Evolutionary conservation across 1,284 basidiomycete species (phyloP), one percentile per base, ranked within the genome.

Genomic region (Ceratobasidium sp.): DNA sequence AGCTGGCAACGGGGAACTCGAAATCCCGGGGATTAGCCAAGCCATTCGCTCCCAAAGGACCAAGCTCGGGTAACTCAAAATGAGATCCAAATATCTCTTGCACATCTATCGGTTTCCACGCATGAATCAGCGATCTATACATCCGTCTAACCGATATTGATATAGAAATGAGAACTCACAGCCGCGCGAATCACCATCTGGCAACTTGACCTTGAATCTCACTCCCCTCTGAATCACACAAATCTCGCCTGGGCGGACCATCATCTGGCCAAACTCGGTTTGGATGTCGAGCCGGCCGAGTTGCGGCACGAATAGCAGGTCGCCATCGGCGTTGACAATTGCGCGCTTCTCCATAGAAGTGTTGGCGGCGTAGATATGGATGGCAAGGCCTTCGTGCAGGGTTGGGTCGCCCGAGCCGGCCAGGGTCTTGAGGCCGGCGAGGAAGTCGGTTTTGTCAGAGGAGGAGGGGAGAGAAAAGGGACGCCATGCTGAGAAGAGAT

Each of bases 261-360:
- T 86, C 69, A 90, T 72, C 85, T 83, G 85, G 72, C 89, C 89
- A 74, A 88, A 85, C 79, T 91, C 89, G 4, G 89, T 90, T 78
- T 87, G 87, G 64, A 91, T 84, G 77, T 89, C 86, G 74, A 91
- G 78, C 30, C 87, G 82, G 11, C 88, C 88, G 76, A 86, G 83
- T 77, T 88, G 85, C 4, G 88, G 89, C 7, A 90, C 81, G 75
- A 91, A 86, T 75, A 90, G 79, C 80, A 90, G 84, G 79, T 90
- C 88, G 3, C 89, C 89, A 76, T 90, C 88, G 56, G 83, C 86
- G 77, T 89, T 88, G 77, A 85, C 85, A 78, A 90, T 88, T 11
- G 88, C 87, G 75, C 82, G 84, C 66, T 85, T 86, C 42, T 81
- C 84, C 89, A 91, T 91, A 11, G 85, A 86, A 56, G 82, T 78